phyloP scores from a whole-genome alignment of 768 basidiomycete species.

The Galerina sulciceps region DNA sequence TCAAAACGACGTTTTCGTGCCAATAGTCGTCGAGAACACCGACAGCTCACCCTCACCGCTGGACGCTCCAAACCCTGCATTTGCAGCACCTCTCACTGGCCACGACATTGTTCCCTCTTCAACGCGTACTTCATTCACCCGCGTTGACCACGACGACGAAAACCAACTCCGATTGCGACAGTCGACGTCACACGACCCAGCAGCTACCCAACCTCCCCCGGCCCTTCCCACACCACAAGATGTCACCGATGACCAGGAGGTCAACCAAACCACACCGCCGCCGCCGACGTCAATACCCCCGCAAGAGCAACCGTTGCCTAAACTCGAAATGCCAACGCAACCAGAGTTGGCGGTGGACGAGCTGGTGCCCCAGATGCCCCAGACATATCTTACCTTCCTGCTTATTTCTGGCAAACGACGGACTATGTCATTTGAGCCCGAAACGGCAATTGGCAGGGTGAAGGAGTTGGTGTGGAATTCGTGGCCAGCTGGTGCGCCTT shows the following conservation, averaged over 20 bases:
- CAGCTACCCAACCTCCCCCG: conserved; percentile 19
- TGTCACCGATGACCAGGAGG: conserved; percentile 15
- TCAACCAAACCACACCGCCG: conserved; percentile 7
- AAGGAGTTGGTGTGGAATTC: conserved; percentile 86
- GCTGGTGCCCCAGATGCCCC: conserved; percentile 60
- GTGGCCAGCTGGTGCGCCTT: conserved; percentile 70
- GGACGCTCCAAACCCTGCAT: conserved; percentile 11
- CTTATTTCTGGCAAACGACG: conserved; percentile 70
- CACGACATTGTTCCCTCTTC: conserved; percentile 22
- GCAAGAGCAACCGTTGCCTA: conserved; percentile 13
- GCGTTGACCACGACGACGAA: conserved; percentile 44
- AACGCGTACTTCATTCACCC: conserved; percentile 58
- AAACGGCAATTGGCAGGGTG: conserved; percentile 74
- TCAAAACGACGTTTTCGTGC: neutral
- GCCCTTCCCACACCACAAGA: conserved; percentile 21
- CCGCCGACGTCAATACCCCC: conserved; percentile 4
- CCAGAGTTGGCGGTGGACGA: conserved; percentile 15
- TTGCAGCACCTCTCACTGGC: neutral
- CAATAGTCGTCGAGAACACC: neutral
- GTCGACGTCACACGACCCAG: conserved; percentile 24
- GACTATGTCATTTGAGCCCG: conserved; percentile 77
- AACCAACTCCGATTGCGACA: conserved; percentile 14
- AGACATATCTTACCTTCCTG: conserved; percentile 71
- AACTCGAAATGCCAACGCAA: conserved; percentile 3
- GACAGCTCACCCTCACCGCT: conserved; percentile 7